Base-by-base conservation (phyloP, 176 grass and related monocot genomes). In the Zoysia japonica region DNA sequence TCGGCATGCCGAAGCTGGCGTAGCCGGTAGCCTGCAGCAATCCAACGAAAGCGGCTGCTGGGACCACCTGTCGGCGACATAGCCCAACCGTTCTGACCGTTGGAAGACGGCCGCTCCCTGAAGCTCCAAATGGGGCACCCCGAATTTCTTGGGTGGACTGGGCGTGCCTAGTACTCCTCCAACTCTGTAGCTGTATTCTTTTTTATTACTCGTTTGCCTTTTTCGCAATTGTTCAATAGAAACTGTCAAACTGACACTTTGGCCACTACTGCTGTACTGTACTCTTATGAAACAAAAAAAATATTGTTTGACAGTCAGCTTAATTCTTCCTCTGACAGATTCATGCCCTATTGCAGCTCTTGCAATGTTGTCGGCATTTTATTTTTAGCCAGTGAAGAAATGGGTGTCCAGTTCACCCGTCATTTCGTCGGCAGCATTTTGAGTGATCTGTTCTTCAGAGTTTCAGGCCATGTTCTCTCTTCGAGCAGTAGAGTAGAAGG, bases 61-160 rank as follows among this genome's bases (percentile, higher is more conserved):
- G 72, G 52, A 10, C 53, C 72, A 74, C 72, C 9, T 44, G 53
- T 74, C 72, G 39, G 74, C 7, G 74, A n/a, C 56, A 16, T 43
- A 61, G 2, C 37, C n/a, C 5, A 12, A 5, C 19, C 55, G 13
- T 78, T 64, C 20, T 71, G 70, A 80, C 77, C 70, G 84, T 86
- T 86, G 69, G 47, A 65, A 28, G 46, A 9, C 56, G 41, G 15
- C 36, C 55, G 15, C 35, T 39, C 47, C 43, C 43, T n/a, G 9
- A 19, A 45, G 7, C 15, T 63, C 67, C 55, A 81, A 13, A 37
- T 9, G 64, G 66, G 43, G 20, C 5, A 38, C 20, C 55, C 35
- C 28, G 19, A 11, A 28, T 47, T 47, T 69, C 44, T 47, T 28
- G 16, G 52, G 5, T 28, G 16, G 52, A 6, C 51, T n/a, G 16